phyloP scores from a whole-genome alignment of 2,329 filamentous ascomycete species.

The Aspergillus melleus region DNA sequence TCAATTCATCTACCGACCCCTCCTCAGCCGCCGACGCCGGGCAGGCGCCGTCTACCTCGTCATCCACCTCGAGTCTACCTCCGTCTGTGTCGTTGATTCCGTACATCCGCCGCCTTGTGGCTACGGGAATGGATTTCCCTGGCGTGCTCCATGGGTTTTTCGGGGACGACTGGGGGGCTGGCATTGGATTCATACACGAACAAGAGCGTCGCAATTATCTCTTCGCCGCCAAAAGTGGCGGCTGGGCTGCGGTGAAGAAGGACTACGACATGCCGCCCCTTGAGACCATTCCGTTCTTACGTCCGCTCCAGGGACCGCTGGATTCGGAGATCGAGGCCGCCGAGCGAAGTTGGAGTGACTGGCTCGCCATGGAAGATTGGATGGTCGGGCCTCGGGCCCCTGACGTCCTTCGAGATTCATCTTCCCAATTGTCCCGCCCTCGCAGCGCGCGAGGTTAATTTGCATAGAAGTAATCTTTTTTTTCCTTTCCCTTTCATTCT shows the following conservation, averaged over 20 bases:
- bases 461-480: neutral
- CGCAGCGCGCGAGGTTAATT: conserved; percentile 31
- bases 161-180: conserved; percentile 83
- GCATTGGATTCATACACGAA: conserved; percentile 80
- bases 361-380: conserved; percentile 97
- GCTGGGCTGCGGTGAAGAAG: conserved; percentile 84
- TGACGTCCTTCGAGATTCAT: conserved; percentile 41
- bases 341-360: conserved; percentile 87
- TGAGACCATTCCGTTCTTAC: conserved; percentile 83
- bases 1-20: conserved; percentile 39
- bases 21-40: conserved; percentile 41
- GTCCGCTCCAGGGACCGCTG: conserved; percentile 73
- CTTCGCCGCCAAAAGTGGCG: conserved; percentile 89
- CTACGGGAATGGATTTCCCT: conserved; percentile 85
- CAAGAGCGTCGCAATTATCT: conserved; percentile 91
- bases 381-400: conserved; percentile 86
- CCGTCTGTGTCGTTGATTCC: conserved; percentile 70
- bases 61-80: conserved; percentile 38
- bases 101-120: conserved; percentile 85
- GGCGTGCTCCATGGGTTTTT: conserved; percentile 93
- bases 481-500: conserved; percentile 5
- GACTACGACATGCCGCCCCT: conserved; percentile 84
- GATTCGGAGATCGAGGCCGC: conserved; percentile 80
- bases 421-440: conserved; percentile 35
- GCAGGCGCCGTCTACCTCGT: conserved; percentile 40